Conservation (phyloP, 768 basidiomycete genomes). For the Galerina sulciceps region DNA sequence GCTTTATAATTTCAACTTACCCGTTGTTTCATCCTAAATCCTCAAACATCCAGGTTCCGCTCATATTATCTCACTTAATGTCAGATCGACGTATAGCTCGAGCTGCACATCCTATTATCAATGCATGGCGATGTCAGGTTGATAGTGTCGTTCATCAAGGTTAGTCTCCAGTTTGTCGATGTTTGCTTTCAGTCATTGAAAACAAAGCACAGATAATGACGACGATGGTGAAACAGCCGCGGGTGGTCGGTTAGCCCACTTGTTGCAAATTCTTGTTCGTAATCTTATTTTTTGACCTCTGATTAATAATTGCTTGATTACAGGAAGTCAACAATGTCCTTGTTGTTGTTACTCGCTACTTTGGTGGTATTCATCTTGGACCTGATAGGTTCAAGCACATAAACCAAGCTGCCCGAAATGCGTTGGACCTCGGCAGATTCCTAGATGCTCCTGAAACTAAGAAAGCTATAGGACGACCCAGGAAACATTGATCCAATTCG, state of each 20-base stretch:
- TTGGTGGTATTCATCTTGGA: slow-evolving; percentile 90
- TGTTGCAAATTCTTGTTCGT: slow-evolving; percentile 84
- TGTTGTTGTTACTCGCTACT: slow-evolving; percentile 92
- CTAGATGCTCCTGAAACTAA: slow-evolving; percentile 52
- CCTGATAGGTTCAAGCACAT: slow-evolving; percentile 92
- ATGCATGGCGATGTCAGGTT: slow-evolving; percentile 81
- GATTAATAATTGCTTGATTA: slow-evolving; percentile 1
- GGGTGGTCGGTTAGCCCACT: slow-evolving; percentile 86
- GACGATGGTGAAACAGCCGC: slow-evolving; percentile 96
- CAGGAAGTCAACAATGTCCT: slow-evolving; percentile 85
- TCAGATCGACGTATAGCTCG: slow-evolving; percentile 74
- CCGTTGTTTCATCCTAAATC: not conserved
- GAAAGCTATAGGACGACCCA: slow-evolving; percentile 32
- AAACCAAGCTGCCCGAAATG: slow-evolving; percentile 92
- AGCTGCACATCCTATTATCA: slow-evolving; percentile 79
- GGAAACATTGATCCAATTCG: slow-evolving; percentile 20
- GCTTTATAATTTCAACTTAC: slow-evolving; percentile 18
- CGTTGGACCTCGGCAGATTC: slow-evolving; percentile 87
- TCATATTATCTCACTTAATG: slow-evolving; percentile 68
- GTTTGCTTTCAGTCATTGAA: not conserved
- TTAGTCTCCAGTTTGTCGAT: slow-evolving; percentile 32
- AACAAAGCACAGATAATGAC: slow-evolving; percentile 71
- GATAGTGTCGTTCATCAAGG: slow-evolving; percentile 77
- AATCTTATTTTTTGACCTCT: not conserved
- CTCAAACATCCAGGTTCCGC: slow-evolving; percentile 54